Evolutionary conservation across 441 rosid species (phyloP), one percentile per base, ranked within the genome.

Genomic region (Gossypium schwendimanii): DNA sequence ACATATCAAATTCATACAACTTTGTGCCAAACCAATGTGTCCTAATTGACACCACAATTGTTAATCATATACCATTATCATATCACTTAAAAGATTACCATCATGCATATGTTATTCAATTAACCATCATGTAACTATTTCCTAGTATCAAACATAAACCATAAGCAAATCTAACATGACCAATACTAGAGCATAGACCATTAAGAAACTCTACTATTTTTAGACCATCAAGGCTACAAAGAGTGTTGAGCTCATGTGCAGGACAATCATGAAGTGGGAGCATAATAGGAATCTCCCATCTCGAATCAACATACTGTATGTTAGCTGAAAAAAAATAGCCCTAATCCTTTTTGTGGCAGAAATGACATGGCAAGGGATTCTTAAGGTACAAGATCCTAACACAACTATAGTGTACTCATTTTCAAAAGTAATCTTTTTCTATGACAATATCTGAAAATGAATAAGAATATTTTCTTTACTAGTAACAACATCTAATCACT

Each of bases 291-390:
- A 82, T 70, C 68, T 88, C 84, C 92, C 97, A 87, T 78, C 99
- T 85, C 1, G 90, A 86, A 81, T 95, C 99, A 67, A 90, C 91
- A 70, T 88, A 85, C 73, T 95, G 98, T 74, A 95, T 88, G 81
- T 92, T 96, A 55, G 98, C 96, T 15, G 98, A n/a, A n/a, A 82
- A 94, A 85, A 71, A 92, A 84, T 91, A 94, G 65, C 98, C 99
- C 78, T 83, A 28, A 28, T 28, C 98, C 97, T 94, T 94, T 71
- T 95, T 12, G 89, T 92, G 47, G 92, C 92, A n/a, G 94, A 69
- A 79, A 92, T 82, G 33, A 28, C 33, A 28, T 28, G 6, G 33
- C 6, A 28, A 4, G 4, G 33, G 33, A 94, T 83, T 73, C 89
- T 92, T 26, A 96, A 89, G 8, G 88, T 90, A 84, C 88, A 92